Conservation (phyloP, 208 protist species). For the Acanthamoeba healyi region DNA sequence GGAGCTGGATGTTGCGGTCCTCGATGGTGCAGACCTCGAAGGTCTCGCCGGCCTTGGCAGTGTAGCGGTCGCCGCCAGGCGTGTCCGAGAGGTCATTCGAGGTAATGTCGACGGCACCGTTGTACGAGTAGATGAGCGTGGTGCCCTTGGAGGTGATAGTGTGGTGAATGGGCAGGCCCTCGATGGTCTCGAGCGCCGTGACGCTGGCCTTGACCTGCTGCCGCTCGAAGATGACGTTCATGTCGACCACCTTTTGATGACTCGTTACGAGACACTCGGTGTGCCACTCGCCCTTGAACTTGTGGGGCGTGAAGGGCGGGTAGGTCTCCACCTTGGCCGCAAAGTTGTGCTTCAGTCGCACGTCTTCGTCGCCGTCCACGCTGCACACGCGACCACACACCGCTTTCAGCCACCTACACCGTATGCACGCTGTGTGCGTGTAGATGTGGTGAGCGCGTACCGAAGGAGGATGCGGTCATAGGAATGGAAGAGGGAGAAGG, state of each 20-base stretch:
- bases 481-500: slow-evolving; percentile 67
- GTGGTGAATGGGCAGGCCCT: slow-evolving; percentile 39
- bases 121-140: slow-evolving; percentile 61
- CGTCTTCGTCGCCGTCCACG: slow-evolving; percentile 25
- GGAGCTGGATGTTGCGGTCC: not conserved
- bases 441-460: not conserved
- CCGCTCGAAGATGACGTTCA: slow-evolving; percentile 44
- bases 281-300: slow-evolving; percentile 71
- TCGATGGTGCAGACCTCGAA: slow-evolving; percentile 29
- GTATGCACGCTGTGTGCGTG: not conserved
- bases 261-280: slow-evolving; percentile 38
- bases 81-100: not conserved
- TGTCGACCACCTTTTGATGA: not conserved
- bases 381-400: too few species aligned
- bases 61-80: not conserved
- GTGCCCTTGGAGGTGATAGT: slow-evolving; percentile 36
- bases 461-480: slow-evolving; percentile 39
- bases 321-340: slow-evolving; percentile 37
- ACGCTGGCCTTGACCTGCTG: slow-evolving; percentile 51
- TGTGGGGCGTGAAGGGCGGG: slow-evolving; percentile 10
- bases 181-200: not conserved
- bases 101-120: slow-evolving; percentile 40
- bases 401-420: too few species aligned
- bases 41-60: slow-evolving; percentile 18
- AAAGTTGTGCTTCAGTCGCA: slow-evolving; percentile 68